Evolutionary conservation across 1,284 basidiomycete genomes (phyloP), one percentile per base, ranked within the genome.

Genomic region (Boletus sp.): DNA sequence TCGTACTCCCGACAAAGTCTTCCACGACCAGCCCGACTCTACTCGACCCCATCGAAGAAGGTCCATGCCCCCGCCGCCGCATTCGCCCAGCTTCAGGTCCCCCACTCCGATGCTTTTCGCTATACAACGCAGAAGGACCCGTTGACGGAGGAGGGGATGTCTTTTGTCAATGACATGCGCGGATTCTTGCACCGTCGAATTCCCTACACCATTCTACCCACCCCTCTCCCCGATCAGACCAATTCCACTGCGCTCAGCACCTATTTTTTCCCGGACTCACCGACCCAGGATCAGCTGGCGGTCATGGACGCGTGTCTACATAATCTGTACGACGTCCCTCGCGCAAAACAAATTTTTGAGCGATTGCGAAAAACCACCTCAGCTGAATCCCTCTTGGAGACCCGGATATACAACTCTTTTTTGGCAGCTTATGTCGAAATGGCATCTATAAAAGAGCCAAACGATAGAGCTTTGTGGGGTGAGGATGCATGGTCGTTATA

Each of bases 291-390:
- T 68, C 77, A 82, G 50, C 71, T 91, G 13, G 84, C 89, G 0
- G 80, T 93, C 61, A 88, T 94, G 72, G 85, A 90, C 63, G 89
- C 90, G 1, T 94, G 92, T 70, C 73, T 94, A 18, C 81, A 88
- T 68, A 83, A 87, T 60, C 71, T 84, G 1, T 84, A 88, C 72
- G 86, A 92, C 66, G 84, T 92, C 0, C 78, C 80, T 1, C 85
- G 91, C 18, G 90, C 90, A 12, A 83, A 83, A 61, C 73, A 76
- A 46, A 80, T 92, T 24, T 91, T 92, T 62, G 81, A 85, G 51
- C 77, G 78, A 9, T 66, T 92, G 35, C 80, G 87, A 6, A 63
- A 55, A 59, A 57, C 36, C 56, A 53, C 35, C 47, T 51, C 59
- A 5, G 70, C 65, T 2, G 75, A 78, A 29, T 67, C 73, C 13